Evolutionary conservation across 805 yeast genomes (phyloP).

Genomic region (Saccharomycopsis selenospora): DNA sequence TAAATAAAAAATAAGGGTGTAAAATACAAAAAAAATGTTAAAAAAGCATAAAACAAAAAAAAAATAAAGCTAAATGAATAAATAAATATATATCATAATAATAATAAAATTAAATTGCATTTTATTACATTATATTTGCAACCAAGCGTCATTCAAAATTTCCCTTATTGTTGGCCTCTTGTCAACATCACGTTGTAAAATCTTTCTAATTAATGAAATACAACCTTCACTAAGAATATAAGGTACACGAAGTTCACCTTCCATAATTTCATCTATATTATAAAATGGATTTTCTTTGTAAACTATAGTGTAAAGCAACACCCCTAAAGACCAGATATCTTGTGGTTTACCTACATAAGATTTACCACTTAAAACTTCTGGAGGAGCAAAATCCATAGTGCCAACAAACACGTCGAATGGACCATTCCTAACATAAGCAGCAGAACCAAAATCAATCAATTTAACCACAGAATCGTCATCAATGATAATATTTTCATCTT

Average conservation of each 20-base stretch:
- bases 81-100: no score
- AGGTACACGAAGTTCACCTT: slow-evolving; percentile 75
- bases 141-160: slow-evolving; percentile 68
- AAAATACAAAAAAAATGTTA: no score
- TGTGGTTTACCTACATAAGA: slow-evolving; percentile 91
- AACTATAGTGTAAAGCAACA: slow-evolving; percentile 77
- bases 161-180: slow-evolving; percentile 70
- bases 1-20: no score
- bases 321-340: slow-evolving; percentile 96
- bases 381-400: slow-evolving; percentile 95
- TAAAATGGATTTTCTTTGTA: slow-evolving; percentile 95
- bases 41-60: no score
- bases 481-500: slow-evolving; percentile 89
- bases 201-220: slow-evolving; percentile 50
- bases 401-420: slow-evolving; percentile 98
- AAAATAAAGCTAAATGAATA: no score
- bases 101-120: no score
- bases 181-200: slow-evolving; percentile 60
- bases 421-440: slow-evolving; percentile 83
- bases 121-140: slow-evolving; percentile 28
- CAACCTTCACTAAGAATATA: slow-evolving; percentile 55
- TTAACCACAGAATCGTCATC: slow-evolving; percentile 76
- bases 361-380: slow-evolving; percentile 85
- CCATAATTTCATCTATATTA: slow-evolving; percentile 92
- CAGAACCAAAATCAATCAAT: slow-evolving; percentile 91